These are phyloP conservation scores for Pythium guiyangense DNA, from an alignment of 352 stramenopile species.

Conservation along the genomic window DNA sequence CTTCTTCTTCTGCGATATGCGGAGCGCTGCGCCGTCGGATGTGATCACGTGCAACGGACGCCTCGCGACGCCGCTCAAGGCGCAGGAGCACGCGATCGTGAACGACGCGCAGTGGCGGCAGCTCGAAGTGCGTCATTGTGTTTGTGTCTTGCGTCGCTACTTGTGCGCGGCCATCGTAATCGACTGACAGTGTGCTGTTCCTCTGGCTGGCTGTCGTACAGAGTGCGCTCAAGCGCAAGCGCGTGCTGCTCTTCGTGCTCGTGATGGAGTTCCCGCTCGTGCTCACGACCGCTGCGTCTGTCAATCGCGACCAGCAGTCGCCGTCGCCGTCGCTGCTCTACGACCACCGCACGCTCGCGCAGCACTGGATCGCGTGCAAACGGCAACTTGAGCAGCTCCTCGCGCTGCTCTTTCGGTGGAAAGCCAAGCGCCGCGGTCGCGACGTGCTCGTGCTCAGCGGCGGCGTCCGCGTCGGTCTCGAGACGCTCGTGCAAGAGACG, in stretches of 20 bases:
- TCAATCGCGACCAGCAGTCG: constrained; percentile 34
- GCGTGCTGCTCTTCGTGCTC: constrained; percentile 48
- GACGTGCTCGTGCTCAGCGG: constrained; percentile 72
- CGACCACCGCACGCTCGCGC: constrained; percentile 37
- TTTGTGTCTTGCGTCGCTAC: too few species aligned
- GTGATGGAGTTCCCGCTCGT: constrained; percentile 67
- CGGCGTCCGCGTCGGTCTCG: constrained; percentile 51
- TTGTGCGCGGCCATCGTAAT: too few species aligned
- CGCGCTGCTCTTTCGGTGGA: constrained; percentile 70
- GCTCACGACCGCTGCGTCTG: constrained; percentile 38
- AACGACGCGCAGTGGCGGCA: constrained; percentile 61
- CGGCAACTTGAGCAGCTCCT: constrained; percentile 67
- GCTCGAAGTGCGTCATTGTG: constrained; percentile 34
- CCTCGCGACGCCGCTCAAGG: constrained; percentile 35
- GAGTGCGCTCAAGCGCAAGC: constrained; percentile 63
- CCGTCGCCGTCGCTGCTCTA: constrained; percentile 26
- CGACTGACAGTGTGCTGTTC: too few species aligned
- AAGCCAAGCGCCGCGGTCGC: constrained; percentile 57
- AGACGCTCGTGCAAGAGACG: constrained; percentile 54
- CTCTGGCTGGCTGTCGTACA: too few species aligned
- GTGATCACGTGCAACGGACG: constrained; percentile 67
- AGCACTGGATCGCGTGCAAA: constrained; percentile 71
- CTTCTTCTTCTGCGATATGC: constrained; percentile 68
- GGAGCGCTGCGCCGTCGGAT: constrained; percentile 20
- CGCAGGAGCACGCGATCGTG: constrained; percentile 56